Evolutionary conservation across 2,329 filamentous ascomycete genomes (phyloP), one percentile per base, ranked within the genome.

Genomic region (Diplodia corticola): DNA sequence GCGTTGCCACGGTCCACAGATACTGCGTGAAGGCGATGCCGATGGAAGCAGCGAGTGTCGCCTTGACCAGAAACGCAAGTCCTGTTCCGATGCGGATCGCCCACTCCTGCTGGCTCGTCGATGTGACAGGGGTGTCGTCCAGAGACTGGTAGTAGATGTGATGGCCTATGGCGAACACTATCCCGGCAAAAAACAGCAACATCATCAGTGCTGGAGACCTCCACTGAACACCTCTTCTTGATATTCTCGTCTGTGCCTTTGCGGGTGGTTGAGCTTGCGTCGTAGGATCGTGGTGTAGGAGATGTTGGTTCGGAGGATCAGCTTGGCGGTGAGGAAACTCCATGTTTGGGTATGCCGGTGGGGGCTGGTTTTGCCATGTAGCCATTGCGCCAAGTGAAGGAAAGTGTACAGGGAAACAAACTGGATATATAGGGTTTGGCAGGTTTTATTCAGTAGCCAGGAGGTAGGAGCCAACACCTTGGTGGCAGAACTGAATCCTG

Each of bases 141-240:
- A 63, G 46, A 6, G 13, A 22, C 5, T 51, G 30, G 46, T 63
- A 63, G 46, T 51, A 50, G 9, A 35, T 20, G 30, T 63, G 59
- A 15, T 63, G 59, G 26, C 59, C 59, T 3, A 63, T 22, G 12
- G 59, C 46, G 59, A 51, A 63, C 2, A n/a, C 46, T 9, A 63
- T 28, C 17, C 59, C 59, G 7, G 46, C 26, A 4, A 63, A 2
- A 33, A 63, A 63, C 12, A 63, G 22, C 3, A n/a, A 3, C 12
- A 50, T 6, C 48, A 63, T 63, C 12, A 63, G 22, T 4, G 30
- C 17, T 7, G 46, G 59, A 17, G 59, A 26, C 7, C 46, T 40
- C 59, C 59, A 63, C 12, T 63, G 26, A 5, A 63, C 9, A 6
- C 46, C 24, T 28, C 24, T 20, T 13, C 20, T 28, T 6, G 4